phyloP scores from a whole-genome alignment of 768 basidiomycete genomes.

The Paxillus ammoniavirescens region DNA sequence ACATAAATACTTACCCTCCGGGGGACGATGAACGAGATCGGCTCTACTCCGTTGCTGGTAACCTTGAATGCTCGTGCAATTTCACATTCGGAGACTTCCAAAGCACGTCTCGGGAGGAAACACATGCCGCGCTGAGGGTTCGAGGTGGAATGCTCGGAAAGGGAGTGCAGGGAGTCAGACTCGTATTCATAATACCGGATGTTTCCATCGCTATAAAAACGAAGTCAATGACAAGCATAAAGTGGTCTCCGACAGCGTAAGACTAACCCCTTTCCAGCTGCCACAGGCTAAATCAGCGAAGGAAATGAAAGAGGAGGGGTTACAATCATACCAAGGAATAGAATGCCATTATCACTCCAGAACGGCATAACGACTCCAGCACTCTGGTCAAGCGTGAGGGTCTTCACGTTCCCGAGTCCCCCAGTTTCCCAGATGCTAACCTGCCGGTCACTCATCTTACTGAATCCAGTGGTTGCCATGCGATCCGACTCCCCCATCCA shows the following conservation, averaged over 20 bases:
- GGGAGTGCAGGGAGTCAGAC: slow-evolving; percentile 70
- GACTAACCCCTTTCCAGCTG: slow-evolving; percentile 84
- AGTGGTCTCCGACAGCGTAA: neutral
- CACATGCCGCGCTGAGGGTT: slow-evolving; percentile 97
- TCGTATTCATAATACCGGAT: slow-evolving; percentile 98
- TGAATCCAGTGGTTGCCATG: slow-evolving; percentile 94
- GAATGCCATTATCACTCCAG: slow-evolving; percentile 91
- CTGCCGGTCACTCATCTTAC: slow-evolving; percentile 95
- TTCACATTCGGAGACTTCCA: slow-evolving; percentile 89
- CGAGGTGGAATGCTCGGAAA: slow-evolving; percentile 83
- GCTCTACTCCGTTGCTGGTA: slow-evolving; percentile 69
- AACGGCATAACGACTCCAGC: slow-evolving; percentile 97
- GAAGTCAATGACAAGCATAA: slow-evolving; percentile 1
- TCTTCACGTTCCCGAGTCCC: slow-evolving; percentile 73
- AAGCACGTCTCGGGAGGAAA: slow-evolving; percentile 89
- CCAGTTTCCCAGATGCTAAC: slow-evolving; percentile 87
- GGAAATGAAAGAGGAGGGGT: slow-evolving; percentile 1
- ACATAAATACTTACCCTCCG: slow-evolving; percentile 59
- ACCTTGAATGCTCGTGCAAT: slow-evolving; percentile 95
- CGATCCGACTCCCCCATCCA: slow-evolving; percentile 92
- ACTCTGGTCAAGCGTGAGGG: slow-evolving; percentile 78
- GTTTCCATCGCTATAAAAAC: slow-evolving; percentile 77
- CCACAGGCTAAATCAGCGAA: neutral
- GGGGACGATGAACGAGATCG: slow-evolving; percentile 94
- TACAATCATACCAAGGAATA: slow-evolving; percentile 66